Base-by-base conservation (phyloP, 768 basidiomycete species). In the Lyophyllum atratum region DNA sequence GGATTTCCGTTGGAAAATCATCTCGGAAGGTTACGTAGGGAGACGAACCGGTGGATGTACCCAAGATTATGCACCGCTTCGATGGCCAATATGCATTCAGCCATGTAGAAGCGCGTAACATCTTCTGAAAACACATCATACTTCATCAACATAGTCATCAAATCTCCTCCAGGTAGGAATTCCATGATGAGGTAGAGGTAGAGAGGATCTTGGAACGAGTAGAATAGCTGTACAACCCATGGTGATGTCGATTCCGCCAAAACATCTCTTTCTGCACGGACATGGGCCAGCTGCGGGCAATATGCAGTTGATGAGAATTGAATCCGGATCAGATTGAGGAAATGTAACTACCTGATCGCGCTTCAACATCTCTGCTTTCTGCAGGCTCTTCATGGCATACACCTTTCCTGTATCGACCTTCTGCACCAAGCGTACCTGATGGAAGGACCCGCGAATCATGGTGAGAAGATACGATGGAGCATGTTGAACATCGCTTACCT, bases 71-170 rank as follows among this genome's bases (percentile, higher is more conserved):
- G 96, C 1, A 99, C 95, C 2, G 95, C 97, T 70, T 99, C 95
- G 58, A 99, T 97, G 19, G 96, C 96, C 25, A 98, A 81, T 59
- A 98, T 93, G 70, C 95, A 97, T 73, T 99, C 96, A 24, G 96
- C 96, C 86, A 99, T 97, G 73, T 99, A 99, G 75, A 99, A 98
- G 56, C 96, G 88, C 28, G 94, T 95, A 34, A 98, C 96, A 69
- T 98, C 96, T 73, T 98, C 97, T 7, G 93, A 93, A 76, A 98
- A 98, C 8, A 96, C 91, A 72, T 98, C 96, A 74, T 99, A 98
- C 74, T 98, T 98, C 89, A 99, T 99, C 64, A 99, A 79, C 96
- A 98, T 99, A 12, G 97, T 98, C 96, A 99, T 98, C 60, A 99
- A 79, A 71, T 99, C 96, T n/a, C 96, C 96, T 44, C 96, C 96